Conservation (phyloP, 83 land plant genomes). For the Diphasiastrum complanatum region DNA sequence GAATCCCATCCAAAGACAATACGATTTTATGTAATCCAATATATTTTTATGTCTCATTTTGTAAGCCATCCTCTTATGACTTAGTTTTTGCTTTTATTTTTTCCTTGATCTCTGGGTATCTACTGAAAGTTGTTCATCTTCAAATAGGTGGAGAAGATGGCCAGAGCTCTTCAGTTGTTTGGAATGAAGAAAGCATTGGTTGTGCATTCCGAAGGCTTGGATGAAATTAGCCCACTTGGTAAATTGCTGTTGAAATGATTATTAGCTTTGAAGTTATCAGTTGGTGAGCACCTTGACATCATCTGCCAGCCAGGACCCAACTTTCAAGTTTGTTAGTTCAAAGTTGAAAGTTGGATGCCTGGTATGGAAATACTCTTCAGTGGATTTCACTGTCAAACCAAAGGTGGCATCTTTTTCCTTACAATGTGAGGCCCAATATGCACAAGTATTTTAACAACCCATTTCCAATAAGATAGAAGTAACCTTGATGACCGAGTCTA, state of each 20-base stretch:
- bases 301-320: no score
- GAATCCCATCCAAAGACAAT: not conserved
- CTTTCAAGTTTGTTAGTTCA: no score
- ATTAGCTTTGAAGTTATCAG: not conserved
- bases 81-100: not conserved
- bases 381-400: no score
- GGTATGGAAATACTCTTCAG: no score
- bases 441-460: no score
- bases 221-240: slow-evolving; percentile 99
- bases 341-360: no score
- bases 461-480: no score
- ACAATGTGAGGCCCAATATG: no score
- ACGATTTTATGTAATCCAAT: no score
- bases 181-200: slow-evolving; percentile 84
- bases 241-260: slow-evolving; percentile 9
- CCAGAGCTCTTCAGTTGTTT: slow-evolving; percentile 74
- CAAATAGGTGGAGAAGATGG: slow-evolving; percentile 78
- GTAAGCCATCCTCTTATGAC: not conserved
- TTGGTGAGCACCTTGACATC: not conserved
- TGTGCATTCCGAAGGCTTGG: slow-evolving; percentile 91
- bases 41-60: slow-evolving; percentile 1
- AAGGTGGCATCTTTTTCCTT: no score
- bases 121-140: slow-evolving; percentile 8
- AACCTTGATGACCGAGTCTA: no score
- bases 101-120: slow-evolving; percentile 6